These are phyloP conservation scores for Aegilops sharonensis DNA, from an alignment of 176 grass and related monocot species.

Conservation along the genomic window DNA sequence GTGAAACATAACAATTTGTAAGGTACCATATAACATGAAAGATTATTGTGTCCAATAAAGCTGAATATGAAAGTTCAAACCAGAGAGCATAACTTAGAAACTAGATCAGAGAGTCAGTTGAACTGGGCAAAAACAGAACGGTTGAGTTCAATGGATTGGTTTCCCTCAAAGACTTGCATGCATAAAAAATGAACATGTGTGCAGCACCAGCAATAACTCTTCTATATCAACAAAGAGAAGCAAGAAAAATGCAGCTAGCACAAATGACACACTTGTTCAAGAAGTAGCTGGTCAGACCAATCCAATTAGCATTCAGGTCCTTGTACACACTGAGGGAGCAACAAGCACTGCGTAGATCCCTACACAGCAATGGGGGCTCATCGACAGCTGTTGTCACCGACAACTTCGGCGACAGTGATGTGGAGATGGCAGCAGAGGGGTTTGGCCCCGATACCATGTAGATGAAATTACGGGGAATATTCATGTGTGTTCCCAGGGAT, in stretches of 20 bases:
- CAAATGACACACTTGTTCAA: not conserved
- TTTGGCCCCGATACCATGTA: not conserved
- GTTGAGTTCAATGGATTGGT: not conserved
- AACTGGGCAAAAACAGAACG: not conserved
- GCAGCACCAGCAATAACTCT: not conserved
- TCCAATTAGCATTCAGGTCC: not conserved
- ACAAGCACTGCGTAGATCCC: not conserved
- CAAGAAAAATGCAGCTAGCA: not conserved
- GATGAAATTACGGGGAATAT: not conserved
- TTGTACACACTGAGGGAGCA: not conserved
- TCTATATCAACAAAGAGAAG: not conserved
- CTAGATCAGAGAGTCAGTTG: not conserved
- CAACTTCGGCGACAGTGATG: not conserved
- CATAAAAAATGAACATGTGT: conserved; percentile 6
- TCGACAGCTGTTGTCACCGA: not conserved
- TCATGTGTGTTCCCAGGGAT: not conserved
- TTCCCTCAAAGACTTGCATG: not conserved
- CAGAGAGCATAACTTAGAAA: not conserved
- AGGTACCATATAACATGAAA: conserved; percentile 11
- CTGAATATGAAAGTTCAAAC: not conserved
- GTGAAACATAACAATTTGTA: not conserved
- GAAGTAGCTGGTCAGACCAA: not conserved
- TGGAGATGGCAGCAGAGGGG: not conserved
- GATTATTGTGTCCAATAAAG: not conserved
- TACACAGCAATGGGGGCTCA: not conserved